Evolutionary conservation across 345 rosid species (phyloP).

Genomic region (Salix koriyanagi): DNA sequence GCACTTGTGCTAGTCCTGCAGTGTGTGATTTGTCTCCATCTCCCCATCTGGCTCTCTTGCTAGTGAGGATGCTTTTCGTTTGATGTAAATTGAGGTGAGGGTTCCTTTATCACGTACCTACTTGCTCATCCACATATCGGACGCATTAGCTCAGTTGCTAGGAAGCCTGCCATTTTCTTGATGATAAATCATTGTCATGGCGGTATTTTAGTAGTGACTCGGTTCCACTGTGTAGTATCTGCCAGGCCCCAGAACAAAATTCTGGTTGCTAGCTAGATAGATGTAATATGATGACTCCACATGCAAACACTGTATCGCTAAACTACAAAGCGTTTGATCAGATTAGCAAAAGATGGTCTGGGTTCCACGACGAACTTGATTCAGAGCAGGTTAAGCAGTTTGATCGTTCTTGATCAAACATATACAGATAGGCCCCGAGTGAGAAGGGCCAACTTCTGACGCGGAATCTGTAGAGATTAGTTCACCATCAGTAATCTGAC

Average conservation of each 20-base stretch:
- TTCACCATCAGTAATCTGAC: neutral
- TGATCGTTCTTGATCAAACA: neutral
- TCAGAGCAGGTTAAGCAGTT: too few species aligned
- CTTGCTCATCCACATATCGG: neutral
- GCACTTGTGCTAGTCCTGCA: neutral
- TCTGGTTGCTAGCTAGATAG: too few species aligned
- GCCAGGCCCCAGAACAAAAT: too few species aligned
- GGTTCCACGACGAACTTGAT: too few species aligned
- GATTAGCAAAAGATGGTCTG: too few species aligned
- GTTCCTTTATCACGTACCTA: too few species aligned
- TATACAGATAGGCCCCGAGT: neutral
- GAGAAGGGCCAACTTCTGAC: neutral
- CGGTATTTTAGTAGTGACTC: too few species aligned
- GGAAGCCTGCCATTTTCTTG: neutral
- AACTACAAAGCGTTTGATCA: too few species aligned
- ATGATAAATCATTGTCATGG: neutral
- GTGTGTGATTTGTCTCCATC: slow-evolving; percentile 5
- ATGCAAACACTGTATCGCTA: too few species aligned
- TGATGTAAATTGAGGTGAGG: neutral
- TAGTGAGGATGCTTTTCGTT: slow-evolving; percentile 8
- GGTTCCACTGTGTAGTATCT: too few species aligned
- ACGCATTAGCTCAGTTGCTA: too few species aligned
- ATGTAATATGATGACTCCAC: too few species aligned
- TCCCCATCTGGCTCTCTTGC: neutral
- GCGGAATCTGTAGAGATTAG: neutral